phyloP scores from a whole-genome alignment of 179 eudicot genomes.

The Spergularia azorica region DNA sequence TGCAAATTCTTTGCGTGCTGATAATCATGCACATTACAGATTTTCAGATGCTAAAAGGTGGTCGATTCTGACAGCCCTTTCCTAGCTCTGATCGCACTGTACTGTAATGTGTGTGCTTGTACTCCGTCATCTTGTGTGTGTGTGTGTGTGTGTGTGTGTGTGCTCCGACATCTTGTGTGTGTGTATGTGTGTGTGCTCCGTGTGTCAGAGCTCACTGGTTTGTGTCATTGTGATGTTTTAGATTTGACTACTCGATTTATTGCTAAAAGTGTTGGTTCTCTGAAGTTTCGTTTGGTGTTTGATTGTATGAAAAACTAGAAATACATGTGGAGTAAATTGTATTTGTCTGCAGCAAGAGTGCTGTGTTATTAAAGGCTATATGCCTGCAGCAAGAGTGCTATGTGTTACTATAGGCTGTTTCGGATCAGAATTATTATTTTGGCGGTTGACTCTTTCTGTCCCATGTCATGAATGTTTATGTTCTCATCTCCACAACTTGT shows the following conservation, averaged over 20 bases:
- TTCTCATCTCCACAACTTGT: slow-evolving; percentile 13
- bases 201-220: not conserved
- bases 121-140: too few species aligned
- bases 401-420: not conserved
- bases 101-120: too few species aligned
- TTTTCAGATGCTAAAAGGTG: too few species aligned
- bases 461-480: not conserved
- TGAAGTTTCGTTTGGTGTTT: slow-evolving; percentile 4
- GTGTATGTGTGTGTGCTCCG: not conserved
- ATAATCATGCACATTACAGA: too few species aligned
- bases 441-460: not conserved
- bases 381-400: not conserved
- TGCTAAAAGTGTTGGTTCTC: not conserved
- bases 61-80: too few species aligned
- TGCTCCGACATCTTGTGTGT: too few species aligned
- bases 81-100: too few species aligned
- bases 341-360: not conserved
- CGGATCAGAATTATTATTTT: not conserved
- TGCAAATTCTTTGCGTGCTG: too few species aligned
- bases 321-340: not conserved
- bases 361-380: not conserved
- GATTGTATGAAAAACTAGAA: not conserved
- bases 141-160: too few species aligned
- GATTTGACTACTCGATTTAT: not conserved
- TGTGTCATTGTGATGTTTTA: not conserved